A percentile compares a stretch with the other conserved stretches of the same genome.
These are phyloP conservation scores for Arthrobotrys pseudoclavata DNA, from an alignment of 2,329 filamentous ascomycete genomes.

Conservation along the genomic window DNA sequence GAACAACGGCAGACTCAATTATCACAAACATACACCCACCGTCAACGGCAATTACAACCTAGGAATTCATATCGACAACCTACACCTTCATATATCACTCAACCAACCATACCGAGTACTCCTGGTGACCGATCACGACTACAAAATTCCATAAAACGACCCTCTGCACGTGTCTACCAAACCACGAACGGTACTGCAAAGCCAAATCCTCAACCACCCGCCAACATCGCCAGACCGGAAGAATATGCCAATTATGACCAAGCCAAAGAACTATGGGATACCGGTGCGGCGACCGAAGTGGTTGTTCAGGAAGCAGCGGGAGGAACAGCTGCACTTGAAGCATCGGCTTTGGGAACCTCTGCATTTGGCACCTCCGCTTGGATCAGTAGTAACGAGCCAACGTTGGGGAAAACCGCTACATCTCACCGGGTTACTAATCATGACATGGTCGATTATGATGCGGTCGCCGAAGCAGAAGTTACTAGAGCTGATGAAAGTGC, in stretches of 20 bases:
- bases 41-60: conserved; percentile 58
- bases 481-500: background rate
- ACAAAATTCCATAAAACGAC: conserved; percentile 6
- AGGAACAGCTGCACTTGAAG: conserved; percentile 31
- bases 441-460: conserved; percentile 57
- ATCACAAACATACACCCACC: conserved; percentile 51
- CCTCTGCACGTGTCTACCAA: background rate
- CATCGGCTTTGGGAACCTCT: conserved; percentile 43
- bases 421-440: conserved; percentile 25
- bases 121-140: conserved; percentile 32
- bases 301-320: conserved; percentile 34
- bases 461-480: conserved; percentile 4
- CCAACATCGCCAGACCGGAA: conserved; percentile 44
- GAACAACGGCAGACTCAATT: conserved; percentile 45
- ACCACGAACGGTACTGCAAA: conserved; percentile 13
- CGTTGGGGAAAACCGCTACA: conserved; percentile 22
- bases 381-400: conserved; percentile 52
- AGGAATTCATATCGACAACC: conserved; percentile 40
- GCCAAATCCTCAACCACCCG: conserved; percentile 19
- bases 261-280: conserved; percentile 52
- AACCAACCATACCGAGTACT: conserved; percentile 56
- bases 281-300: conserved; percentile 51
- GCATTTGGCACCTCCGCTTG: conserved; percentile 55
- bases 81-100: conserved; percentile 54
- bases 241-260: conserved; percentile 54